These are phyloP conservation scores for Sporobolomyces roseus DNA, from an alignment of 768 basidiomycete species.

Conservation along the genomic window DNA sequence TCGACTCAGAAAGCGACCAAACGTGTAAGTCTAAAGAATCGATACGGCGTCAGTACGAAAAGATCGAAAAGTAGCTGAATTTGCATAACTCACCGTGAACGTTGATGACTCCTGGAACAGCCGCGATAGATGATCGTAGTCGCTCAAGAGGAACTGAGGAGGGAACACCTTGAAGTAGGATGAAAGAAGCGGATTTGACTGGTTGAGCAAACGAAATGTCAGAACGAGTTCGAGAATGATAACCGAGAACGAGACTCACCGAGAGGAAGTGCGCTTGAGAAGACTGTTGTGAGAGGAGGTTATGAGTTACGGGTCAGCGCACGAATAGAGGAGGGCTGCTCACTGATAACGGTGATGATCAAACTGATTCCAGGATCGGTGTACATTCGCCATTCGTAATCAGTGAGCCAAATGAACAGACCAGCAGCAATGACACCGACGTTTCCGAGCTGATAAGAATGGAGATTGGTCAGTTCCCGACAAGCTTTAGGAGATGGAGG, in stretches of 20 bases:
- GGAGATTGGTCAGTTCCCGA: not conserved
- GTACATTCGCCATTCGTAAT: constrained; percentile 81
- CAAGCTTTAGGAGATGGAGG: not conserved
- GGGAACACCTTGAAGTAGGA: constrained; percentile 90
- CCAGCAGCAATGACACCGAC: constrained; percentile 96
- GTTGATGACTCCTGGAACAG: constrained; percentile 77
- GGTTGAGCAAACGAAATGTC: constrained; percentile 27
- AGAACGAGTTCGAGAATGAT: not conserved
- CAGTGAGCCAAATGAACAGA: constrained; percentile 84
- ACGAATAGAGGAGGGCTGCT: no score
- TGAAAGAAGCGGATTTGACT: constrained; percentile 80
- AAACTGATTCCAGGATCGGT: constrained; percentile 90
- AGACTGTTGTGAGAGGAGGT: constrained; percentile 52
- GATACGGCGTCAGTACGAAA: not conserved
- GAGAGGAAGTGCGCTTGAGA: constrained; percentile 87
- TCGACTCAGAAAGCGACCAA: constrained; percentile 94
- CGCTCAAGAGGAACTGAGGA: constrained; percentile 82
- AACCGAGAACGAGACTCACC: constrained; percentile 41
- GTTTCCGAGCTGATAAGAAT: constrained; percentile 64
- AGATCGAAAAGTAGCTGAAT: not conserved
- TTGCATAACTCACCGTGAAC: constrained; percentile 57
- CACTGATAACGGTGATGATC: constrained; percentile 82
- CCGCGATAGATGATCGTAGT: constrained; percentile 73
- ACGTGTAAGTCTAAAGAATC: constrained; percentile 80
- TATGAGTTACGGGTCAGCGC: no score